Percentiles rank a stretch among this genome's conserved stretches.
phyloP scores from a whole-genome alignment of 148 eudicot species.

The Rhododendron molle region DNA sequence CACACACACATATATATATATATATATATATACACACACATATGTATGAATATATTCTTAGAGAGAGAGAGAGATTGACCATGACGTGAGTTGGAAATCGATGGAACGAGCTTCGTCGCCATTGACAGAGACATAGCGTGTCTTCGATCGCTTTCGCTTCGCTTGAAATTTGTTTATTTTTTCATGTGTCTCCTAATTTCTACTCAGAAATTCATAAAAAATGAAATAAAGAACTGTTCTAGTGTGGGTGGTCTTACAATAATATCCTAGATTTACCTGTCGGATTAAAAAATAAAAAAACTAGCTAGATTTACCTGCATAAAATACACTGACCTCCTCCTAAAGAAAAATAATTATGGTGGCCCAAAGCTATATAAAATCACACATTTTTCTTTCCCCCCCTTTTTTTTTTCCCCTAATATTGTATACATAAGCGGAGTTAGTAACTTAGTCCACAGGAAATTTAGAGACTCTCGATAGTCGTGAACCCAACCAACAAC shows the following conservation, averaged over 20 bases:
- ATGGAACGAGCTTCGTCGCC: conserved; percentile 42
- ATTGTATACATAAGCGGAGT: too few species aligned
- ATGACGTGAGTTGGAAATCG: conserved; percentile 1
- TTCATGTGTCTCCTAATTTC: not conserved
- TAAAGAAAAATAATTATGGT: not conserved
- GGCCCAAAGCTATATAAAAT: not conserved
- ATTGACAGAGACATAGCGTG: conserved; percentile 25
- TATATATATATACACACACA: not conserved
- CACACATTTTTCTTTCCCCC: not conserved
- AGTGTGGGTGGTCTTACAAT: not conserved
- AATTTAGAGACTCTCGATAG: too few species aligned
- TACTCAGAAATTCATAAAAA: not conserved
- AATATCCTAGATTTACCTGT: too few species aligned
- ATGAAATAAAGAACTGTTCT: too few species aligned
- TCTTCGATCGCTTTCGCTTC: conserved; percentile 16
- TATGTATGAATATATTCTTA: not conserved
- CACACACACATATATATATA: not conserved
- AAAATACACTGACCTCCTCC: too few species aligned
- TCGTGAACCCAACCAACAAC: too few species aligned
- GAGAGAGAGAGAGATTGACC: conserved; percentile 22
- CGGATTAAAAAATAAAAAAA: too few species aligned
- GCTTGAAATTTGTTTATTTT: conserved; percentile 16
- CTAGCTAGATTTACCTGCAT: too few species aligned
- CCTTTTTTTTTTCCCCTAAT: too few species aligned
- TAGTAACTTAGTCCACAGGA: too few species aligned